A percentile compares a stretch with the other conserved stretches of the same genome.
Conservation (phyloP, 768 basidiomycete species). For the Leccinum barrowsii region DNA sequence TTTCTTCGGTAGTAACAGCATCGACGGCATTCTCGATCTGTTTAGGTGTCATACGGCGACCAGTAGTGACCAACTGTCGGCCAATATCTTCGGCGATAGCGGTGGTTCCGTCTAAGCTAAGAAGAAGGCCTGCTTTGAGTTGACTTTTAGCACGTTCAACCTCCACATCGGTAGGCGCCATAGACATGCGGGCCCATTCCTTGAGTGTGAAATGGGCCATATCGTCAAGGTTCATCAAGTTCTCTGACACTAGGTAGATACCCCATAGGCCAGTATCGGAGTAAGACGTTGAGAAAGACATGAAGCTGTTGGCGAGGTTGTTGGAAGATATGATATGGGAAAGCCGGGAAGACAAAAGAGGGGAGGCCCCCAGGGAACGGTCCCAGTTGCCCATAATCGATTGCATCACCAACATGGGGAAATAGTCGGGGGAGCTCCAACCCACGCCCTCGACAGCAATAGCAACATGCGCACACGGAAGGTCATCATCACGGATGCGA, state of each 20-base stretch:
- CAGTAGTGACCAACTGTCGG: conserved; percentile 93
- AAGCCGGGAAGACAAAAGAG: conserved; percentile 86
- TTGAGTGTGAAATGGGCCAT: conserved; percentile 88
- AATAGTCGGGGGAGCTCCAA: conserved; percentile 98
- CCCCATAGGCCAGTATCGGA: conserved; percentile 99
- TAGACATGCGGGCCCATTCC: conserved; percentile 96
- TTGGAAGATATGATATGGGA: conserved; percentile 87
- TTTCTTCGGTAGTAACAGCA: conserved; percentile 81
- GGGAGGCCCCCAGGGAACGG: conserved; percentile 86
- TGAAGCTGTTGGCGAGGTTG: conserved; percentile 98
- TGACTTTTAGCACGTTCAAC: conserved; percentile 98
- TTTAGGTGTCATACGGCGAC: conserved; percentile 82
- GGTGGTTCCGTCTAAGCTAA: conserved; percentile 92
- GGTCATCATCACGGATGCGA: conserved; percentile 88
- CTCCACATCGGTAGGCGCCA: conserved; percentile 76
- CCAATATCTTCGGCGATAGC: conserved; percentile 98
- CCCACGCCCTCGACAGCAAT: conserved; percentile 97
- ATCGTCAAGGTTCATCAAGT: conserved; percentile 90
- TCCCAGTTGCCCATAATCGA: conserved; percentile 99
- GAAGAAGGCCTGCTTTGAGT: conserved; percentile 89
- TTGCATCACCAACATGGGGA: conserved; percentile 99
- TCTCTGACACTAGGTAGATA: conserved; percentile 95
- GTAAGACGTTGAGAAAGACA: conserved; percentile 98
- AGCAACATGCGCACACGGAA: conserved; percentile 87
- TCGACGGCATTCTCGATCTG: conserved; percentile 94